phyloP scores from a whole-genome alignment of 352 stramenopile genomes.

The Pythium aphanidermatum region DNA sequence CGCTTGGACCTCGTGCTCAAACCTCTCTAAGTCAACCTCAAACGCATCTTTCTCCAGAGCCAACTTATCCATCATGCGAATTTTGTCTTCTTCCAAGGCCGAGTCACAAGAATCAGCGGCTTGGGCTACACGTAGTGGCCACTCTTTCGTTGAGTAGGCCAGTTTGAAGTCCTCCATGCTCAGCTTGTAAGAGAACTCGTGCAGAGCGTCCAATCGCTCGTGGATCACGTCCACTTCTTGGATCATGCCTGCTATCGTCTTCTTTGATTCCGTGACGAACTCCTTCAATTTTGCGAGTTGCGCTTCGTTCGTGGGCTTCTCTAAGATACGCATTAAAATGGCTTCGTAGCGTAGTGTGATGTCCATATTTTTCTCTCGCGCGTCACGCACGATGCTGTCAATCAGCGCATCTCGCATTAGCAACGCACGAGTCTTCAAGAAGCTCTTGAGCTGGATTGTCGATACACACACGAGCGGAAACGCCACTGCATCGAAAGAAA shows the following conservation, averaged over 20 bases:
- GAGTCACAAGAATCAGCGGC: conserved; percentile 83
- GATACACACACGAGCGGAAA: conserved; percentile 79
- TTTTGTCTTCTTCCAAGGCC: conserved; percentile 88
- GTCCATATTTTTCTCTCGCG: conserved; percentile 75
- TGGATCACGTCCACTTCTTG: conserved; percentile 74
- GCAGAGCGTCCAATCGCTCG: conserved; percentile 55
- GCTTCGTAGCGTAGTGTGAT: conserved; percentile 87
- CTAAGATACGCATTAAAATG: conserved; percentile 86
- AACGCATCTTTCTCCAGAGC: conserved; percentile 89
- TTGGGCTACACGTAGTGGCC: conserved; percentile 73
- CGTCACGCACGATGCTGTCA: conserved; percentile 71
- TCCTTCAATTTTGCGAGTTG: conserved; percentile 87
- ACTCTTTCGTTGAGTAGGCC: conserved; percentile 87
- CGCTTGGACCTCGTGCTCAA: conserved; percentile 83
- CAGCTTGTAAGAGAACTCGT: conserved; percentile 85
- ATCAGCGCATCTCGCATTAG: conserved; percentile 77
- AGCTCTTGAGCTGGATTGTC: conserved; percentile 54
- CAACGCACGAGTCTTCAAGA: conserved; percentile 58
- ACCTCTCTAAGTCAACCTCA: conserved; percentile 78
- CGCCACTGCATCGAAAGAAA: conserved; percentile 68
- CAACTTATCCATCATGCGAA: conserved; percentile 93
- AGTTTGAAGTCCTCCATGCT: conserved; percentile 85
- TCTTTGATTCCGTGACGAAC: conserved; percentile 83
- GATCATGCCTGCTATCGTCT: conserved; percentile 69
- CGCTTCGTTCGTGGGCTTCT: conserved; percentile 91